phyloP scores from a whole-genome alignment of 495 filamentous ascomycete species.

The Venustampulla echinocandica region DNA sequence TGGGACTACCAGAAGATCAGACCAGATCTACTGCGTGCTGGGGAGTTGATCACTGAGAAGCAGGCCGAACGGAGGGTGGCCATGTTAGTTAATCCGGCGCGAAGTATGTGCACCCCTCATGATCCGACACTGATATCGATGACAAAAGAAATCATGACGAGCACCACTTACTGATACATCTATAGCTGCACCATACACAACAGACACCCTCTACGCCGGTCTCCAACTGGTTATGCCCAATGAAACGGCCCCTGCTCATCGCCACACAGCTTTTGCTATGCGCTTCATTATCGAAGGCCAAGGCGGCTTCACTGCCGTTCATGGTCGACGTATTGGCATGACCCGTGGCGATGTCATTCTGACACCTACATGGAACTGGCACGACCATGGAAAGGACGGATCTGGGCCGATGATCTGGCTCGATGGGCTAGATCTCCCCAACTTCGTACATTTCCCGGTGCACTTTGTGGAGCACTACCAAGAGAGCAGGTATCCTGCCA shows the following conservation, averaged over 20 bases:
- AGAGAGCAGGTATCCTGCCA: conserved; percentile 33
- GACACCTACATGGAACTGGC: conserved; percentile 42
- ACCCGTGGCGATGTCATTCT: conserved; percentile 41
- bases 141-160: background rate
- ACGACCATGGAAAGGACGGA: conserved; percentile 43
- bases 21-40: conserved; percentile 33
- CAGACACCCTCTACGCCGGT: conserved; percentile 43
- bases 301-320: conserved; percentile 41
- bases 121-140: background rate
- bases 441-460: conserved; percentile 36
- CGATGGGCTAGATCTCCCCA: conserved; percentile 39
- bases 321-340: conserved; percentile 39
- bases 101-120: conserved; percentile 24
- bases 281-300: conserved; percentile 43
- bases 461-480: conserved; percentile 40
- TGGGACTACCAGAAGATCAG: conserved; percentile 36
- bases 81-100: conserved; percentile 40
- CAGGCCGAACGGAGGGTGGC: conserved; percentile 39
- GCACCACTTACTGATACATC: conserved; percentile 4
- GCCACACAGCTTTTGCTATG: conserved; percentile 43
- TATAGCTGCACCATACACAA: conserved; percentile 38
- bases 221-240: conserved; percentile 42
- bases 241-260: conserved; percentile 39
- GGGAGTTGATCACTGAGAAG: conserved; percentile 32
- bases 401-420: conserved; percentile 45